Evolutionary conservation across 2,329 filamentous ascomycete genomes (phyloP).

Genomic region (Cercospora zeae-maydis): DNA sequence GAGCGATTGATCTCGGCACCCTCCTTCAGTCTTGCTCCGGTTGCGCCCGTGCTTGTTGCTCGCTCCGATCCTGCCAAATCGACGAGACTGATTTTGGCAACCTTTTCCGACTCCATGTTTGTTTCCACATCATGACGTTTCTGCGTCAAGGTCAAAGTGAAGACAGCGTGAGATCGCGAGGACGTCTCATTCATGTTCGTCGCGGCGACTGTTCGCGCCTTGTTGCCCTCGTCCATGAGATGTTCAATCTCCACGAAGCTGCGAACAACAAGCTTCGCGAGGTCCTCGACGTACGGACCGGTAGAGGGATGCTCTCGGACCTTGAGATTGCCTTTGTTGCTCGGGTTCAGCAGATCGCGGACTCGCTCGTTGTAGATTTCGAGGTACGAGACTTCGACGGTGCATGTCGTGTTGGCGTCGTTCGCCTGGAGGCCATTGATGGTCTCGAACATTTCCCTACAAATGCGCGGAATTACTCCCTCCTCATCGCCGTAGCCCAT

Average conservation of each 20-base stretch:
- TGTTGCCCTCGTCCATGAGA: conserved; percentile 98
- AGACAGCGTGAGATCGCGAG: conserved; percentile 95
- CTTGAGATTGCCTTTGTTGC: conserved; percentile 93
- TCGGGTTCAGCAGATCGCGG: conserved; percentile 88
- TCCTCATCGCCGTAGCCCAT: conserved; percentile 98
- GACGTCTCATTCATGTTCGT: conserved; percentile 99
- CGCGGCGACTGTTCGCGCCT: conserved; percentile 92
- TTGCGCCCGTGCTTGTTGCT: conserved; percentile 95
- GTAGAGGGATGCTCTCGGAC: conserved; percentile 97
- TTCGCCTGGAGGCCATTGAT: conserved; percentile 65
- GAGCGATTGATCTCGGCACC: conserved; percentile 98
- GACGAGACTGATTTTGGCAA: conserved; percentile 95
- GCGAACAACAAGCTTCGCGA: conserved; percentile 89
- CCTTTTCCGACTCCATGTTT: conserved; percentile 96
- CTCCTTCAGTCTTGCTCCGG: conserved; percentile 90
- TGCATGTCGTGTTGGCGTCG: conserved; percentile 78
- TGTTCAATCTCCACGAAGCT: conserved; percentile 95
- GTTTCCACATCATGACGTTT: conserved; percentile 88
- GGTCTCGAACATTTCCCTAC: conserved; percentile 92
- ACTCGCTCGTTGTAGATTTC: conserved; percentile 99
- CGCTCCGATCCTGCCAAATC: conserved; percentile 97
- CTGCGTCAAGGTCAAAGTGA: conserved; percentile 92
- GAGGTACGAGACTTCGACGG: conserved; percentile 95
- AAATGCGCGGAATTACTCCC: conserved; percentile 95
- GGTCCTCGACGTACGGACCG: conserved; percentile 94